Conservation (phyloP, 305 asterid genomes). For the Fraxinus baroniana region DNA sequence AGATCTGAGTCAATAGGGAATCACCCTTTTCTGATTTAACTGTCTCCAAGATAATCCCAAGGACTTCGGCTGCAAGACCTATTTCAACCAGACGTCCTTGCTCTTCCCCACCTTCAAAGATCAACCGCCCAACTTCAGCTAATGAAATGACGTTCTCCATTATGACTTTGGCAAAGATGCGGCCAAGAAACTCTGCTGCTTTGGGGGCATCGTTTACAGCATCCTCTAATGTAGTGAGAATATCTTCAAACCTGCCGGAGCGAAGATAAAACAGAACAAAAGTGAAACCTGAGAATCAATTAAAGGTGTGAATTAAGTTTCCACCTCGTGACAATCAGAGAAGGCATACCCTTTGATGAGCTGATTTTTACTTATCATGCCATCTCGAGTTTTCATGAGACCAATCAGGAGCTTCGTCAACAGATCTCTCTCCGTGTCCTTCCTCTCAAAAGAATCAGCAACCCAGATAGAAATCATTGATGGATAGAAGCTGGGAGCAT, state of each 20-base stretch:
- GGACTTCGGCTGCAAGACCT: slow-evolving; percentile 64
- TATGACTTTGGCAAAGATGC: slow-evolving; percentile 43
- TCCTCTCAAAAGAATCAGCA: slow-evolving; percentile 63
- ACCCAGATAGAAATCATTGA: slow-evolving; percentile 62
- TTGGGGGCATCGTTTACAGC: slow-evolving; percentile 62
- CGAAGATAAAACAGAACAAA: neutral
- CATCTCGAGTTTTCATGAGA: slow-evolving; percentile 43
- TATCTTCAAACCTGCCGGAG: slow-evolving; percentile 54
- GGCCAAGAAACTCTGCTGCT: slow-evolving; percentile 60
- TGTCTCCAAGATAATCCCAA: slow-evolving; percentile 46
- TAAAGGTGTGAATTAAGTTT: neutral
- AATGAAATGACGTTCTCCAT: slow-evolving; percentile 43
- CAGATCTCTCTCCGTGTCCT: slow-evolving; percentile 54
- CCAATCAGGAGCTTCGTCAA: slow-evolving; percentile 51
- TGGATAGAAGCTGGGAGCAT: slow-evolving; percentile 54
- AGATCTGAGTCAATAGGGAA: slow-evolving; percentile 47
- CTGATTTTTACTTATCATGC: slow-evolving; percentile 41
- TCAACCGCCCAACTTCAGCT: slow-evolving; percentile 40
- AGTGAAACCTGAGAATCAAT: neutral
- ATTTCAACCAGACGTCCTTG: slow-evolving; percentile 47
- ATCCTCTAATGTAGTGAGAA: slow-evolving; percentile 54
- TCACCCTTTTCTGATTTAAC: slow-evolving; percentile 65
- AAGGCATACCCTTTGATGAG: slow-evolving; percentile 58
- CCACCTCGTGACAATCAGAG: neutral
- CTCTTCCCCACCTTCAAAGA: slow-evolving; percentile 55